Base-by-base conservation (phyloP, 805 yeast genomes). In the Teunomyces panamensis region DNA sequence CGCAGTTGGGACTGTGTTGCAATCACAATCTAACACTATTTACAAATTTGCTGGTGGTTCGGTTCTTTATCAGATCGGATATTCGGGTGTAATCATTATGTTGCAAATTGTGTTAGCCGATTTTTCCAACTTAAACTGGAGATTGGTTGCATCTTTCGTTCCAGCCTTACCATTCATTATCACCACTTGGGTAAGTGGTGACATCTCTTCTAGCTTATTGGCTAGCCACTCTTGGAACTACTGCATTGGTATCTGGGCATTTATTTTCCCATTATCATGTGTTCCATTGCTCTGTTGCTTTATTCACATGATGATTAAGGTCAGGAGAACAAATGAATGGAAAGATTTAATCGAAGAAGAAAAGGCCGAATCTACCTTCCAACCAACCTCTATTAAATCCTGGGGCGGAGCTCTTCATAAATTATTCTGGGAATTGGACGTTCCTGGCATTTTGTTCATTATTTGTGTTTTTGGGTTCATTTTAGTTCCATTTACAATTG, bases 161-260 rank as follows among this genome's bases (percentile, higher is more conserved):
- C 89, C 91, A 20, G 80, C 89, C 3, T 71, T 81, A 57, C 92
- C 92, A 2, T 84, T 77, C 56, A 79, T 87, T 56, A 82, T 87
- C 65, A 87, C 84, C 65, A 83, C 92, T 11, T 87, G 94, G 94
- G 75, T 85, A 48, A 67, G 83, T 27, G 92, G 89, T 59, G 70
- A 82, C 56, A 71, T 87, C 42, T 65, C 77, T 11, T 53, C 62
- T 7, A 65, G 65, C 30, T 63, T 74, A 47, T 67, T 67, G 30
- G 64, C 64, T 9, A 30, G 37, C 34, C 84, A 89, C 84, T 73
- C 81, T 9, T 86, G 91, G 91, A 58, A 52, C 44, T 69, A 56
- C 50, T 85, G 84, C 57, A 80, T 85, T 55, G 90, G 85, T 34
- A 85, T 86, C 79, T 86, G 87, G 87, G 89, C 90, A 1, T 82